phyloP scores from a whole-genome alignment of 257 asterid genomes.

The Euphrasia confusa region DNA sequence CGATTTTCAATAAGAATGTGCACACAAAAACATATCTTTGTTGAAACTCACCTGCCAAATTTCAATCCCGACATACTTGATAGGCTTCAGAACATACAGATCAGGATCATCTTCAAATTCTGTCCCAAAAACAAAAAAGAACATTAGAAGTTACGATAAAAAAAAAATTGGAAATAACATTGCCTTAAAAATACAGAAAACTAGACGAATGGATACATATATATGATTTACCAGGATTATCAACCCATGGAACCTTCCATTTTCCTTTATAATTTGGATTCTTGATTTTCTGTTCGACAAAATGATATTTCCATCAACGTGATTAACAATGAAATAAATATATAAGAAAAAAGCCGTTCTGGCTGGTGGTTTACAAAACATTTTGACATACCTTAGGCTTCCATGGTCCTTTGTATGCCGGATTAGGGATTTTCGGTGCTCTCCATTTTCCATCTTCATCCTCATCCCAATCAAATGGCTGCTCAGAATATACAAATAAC shows the following conservation, averaged over 20 bases:
- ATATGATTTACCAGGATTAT: constrained; percentile 69
- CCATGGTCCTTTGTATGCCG: constrained; percentile 82
- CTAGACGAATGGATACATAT: background rate
- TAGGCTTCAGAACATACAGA: constrained; percentile 75
- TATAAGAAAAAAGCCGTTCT: background rate
- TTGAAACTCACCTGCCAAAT: constrained; percentile 73
- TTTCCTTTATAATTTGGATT: constrained; percentile 92
- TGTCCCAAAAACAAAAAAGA: constrained; percentile 21
- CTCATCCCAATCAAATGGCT: constrained; percentile 96
- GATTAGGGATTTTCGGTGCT: constrained; percentile 72
- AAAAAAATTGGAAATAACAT: background rate
- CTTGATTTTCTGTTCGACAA: constrained; percentile 59
- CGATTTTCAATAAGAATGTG: background rate
- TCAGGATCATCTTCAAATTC: constrained; percentile 94
- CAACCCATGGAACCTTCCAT: constrained; percentile 92
- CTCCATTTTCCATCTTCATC: constrained; percentile 93
- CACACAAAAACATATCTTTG: background rate
- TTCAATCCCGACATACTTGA: constrained; percentile 80
- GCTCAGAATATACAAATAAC: constrained; percentile 28
- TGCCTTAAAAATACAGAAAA: constrained; percentile 14
- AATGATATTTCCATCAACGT: constrained; percentile 13
- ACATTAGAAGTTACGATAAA: constrained; percentile 2
- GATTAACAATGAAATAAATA: constrained; percentile 9
- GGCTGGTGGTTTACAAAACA: constrained; percentile 15
- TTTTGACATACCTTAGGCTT: constrained; percentile 46